These are phyloP conservation scores for Sphaerulina vaccinii DNA, from an alignment of 2,329 filamentous ascomycete genomes.

Conservation along the genomic window DNA sequence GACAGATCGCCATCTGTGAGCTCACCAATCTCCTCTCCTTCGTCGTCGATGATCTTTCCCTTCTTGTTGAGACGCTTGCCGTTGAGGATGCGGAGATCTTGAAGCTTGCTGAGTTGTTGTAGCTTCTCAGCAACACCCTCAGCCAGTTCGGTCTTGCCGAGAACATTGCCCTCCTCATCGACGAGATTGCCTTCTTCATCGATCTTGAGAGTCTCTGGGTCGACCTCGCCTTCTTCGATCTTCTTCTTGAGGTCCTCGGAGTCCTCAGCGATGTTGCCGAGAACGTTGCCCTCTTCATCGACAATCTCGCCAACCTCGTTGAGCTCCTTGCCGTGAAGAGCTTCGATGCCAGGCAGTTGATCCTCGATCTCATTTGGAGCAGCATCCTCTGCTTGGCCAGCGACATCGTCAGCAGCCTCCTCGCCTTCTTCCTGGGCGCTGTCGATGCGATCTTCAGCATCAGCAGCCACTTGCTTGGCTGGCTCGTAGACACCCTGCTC, in stretches of 20 bases:
- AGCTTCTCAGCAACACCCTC: constrained; percentile 51
- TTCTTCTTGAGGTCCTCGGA: constrained; percentile 41
- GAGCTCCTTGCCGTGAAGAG: constrained; percentile 51
- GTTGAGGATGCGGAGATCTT: constrained; percentile 49
- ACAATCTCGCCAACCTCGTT: constrained; percentile 52
- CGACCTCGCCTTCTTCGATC: constrained; percentile 40
- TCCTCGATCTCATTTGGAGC: constrained; percentile 43
- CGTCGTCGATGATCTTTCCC: constrained; percentile 52
- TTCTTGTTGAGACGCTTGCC: constrained; percentile 59
- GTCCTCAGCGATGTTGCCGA: constrained; percentile 49
- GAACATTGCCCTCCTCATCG: constrained; percentile 51
- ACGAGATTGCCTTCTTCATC: constrained; percentile 53
- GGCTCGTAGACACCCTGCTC: constrained; percentile 49
- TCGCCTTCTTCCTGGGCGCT: constrained; percentile 37
- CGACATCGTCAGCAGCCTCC: constrained; percentile 33
- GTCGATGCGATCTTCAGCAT: constrained; percentile 43
- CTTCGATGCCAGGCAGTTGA: constrained; percentile 53
- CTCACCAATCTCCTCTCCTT: constrained; percentile 53
- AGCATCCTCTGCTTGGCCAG: constrained; percentile 32
- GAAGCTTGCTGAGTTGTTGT: constrained; percentile 40
- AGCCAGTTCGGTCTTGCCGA: constrained; percentile 52
- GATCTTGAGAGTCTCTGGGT: constrained; percentile 50
- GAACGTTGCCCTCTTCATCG: constrained; percentile 50
- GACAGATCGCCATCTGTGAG: constrained; percentile 48
- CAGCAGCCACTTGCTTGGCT: constrained; percentile 42